Evolutionary conservation across 768 basidiomycete genomes (phyloP), one percentile per base, ranked within the genome.

Genomic region (Boletus pseudo-olivaceus): DNA sequence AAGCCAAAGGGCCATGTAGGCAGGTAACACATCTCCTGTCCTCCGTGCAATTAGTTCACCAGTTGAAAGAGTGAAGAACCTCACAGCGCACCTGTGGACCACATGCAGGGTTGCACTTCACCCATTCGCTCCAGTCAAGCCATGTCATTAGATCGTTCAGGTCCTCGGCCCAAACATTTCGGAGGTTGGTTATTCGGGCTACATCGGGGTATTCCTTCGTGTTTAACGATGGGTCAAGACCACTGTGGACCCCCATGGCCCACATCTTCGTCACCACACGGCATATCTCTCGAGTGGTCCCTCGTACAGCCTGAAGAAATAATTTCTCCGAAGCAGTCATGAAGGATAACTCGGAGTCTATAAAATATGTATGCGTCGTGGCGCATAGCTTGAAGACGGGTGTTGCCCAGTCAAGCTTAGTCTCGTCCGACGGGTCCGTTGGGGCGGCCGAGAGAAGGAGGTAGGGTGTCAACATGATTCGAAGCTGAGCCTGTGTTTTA

Each of bases 111-210:
- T 62, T 59, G 53, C 81, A 82, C 30, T 66, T 76, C 6, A 75
- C 63, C 81, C 81, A 83, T 14, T 69, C 62, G 50, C 69, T 72
- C 80, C 81, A 82, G 50, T 77, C 80, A 1, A 83, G 61, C 81
- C 81, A 82, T 0, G 38, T 41, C 72, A 81, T 78, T 20, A 82
- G 55, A 11, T 45, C 54, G 8, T 67, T 55, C 12, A 76, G 39
- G 4, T 71, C 68, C 17, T 35, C 30, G 14, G 49, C 58, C 80
- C 80, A 82, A 2, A 53, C 34, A 7, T 14, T 32, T 3, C 66
- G 35, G 26, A 73, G 44, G 6, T 19, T 33, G 2, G 17, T 48
- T 15, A 58, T 33, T 29, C 48, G 33, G 2, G 32, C 34, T 3
- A 51, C 6, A 15, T 54, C 39, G 11, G 11, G 45, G 5, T 23